Evolutionary conservation across 345 rosid species (phyloP), one percentile per base, ranked within the genome.

Genomic region (Moringa oleifera): DNA sequence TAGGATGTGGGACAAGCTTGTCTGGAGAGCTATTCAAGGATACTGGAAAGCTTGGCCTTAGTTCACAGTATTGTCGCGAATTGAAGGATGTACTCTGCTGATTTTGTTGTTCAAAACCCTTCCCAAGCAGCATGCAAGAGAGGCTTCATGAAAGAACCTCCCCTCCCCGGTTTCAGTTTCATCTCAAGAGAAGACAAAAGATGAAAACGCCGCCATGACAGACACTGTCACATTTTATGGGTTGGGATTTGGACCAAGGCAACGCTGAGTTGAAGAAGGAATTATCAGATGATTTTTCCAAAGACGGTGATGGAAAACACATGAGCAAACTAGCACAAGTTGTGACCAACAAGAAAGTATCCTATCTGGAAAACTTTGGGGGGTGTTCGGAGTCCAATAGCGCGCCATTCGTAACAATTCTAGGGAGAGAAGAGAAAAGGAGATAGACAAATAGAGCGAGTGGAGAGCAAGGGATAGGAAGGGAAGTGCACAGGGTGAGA

Each of bases 1-100:
- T 78, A 88, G 96, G 97, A 88, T 65, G 84, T 91, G 24, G 97
- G 97, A 13, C 96, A 86, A 55, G 94, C 96, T 0, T 66, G 88
- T 58, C 71, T 88, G 21, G 97, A 91, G 72, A 86, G 97, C 69
- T 91, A 91, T 71, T 91, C 97, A 0, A 81, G 97, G 68, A 79
- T 88, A 18, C 76, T 91, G 21, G 97, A 88, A 73, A 91, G 90
- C 73, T 82, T 91, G 72, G 96, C 97, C 46, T n/a, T n/a, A n/a
- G n/a, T 82, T 75, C 68, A 85, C 91, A 0, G 94, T 88, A 2
- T 57, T 83, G 79, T 91, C 96, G 0, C 72, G 87, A 56, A 88
- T 91, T 0, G 96, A 91, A 65, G n/a, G 97, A 91, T 51, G 97
- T 91, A 18, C 79, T 88, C 1, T 57, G 88, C 91, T 2, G 91